Base-by-base conservation (phyloP, 2,329 filamentous ascomycete species). In the Periconia digitata region DNA sequence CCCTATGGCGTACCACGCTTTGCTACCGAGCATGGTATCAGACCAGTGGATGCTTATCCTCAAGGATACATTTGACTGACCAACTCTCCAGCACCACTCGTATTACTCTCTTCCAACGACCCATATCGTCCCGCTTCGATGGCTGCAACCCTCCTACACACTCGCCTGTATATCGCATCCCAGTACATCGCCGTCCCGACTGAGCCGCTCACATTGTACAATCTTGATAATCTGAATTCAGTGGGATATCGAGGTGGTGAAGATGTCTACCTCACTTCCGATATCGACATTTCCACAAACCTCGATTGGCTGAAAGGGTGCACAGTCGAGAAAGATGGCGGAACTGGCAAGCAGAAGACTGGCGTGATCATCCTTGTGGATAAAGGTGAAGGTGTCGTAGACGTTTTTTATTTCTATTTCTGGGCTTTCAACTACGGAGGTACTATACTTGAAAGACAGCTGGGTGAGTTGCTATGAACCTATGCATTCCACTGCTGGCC, bases 341-440 rank as follows among this genome's bases (percentile, higher is more conserved):
- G 75, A 41, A 82, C 76, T 1, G 63, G 71, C 8, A 40, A 41
- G 0, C 76, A 76, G 3, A 73, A 74, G 8, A 76, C 74, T 8
- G 74, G 72, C 44, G 73, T 73, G 0, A 76, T 86, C 27, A 76
- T 86, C 20, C 72, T 83, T 2, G 77, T 76, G 40, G 76, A 84
- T 47, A 80, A 82, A 49, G 79, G 76, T 0, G 67, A 73, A 42
- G 70, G 72, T 8, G 67, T 69, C 1, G 64, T 83, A 1, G 80
- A 85, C 69, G 81, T 74, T 0, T 85, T 83, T 59, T 84, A 83
- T 62, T 79, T 83, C 56, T 82, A 82, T 53, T 84, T 83, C 57
- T 81, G 78, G 53, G 74, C 79, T 27, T 80, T 74, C 58, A 78
- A 81, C 51, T 74, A 73, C 59, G 80, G 79, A 16, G 77, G 79